phyloP scores from a whole-genome alignment of 2,329 filamentous ascomycete genomes.

The Aureobasidium mangrovei region DNA sequence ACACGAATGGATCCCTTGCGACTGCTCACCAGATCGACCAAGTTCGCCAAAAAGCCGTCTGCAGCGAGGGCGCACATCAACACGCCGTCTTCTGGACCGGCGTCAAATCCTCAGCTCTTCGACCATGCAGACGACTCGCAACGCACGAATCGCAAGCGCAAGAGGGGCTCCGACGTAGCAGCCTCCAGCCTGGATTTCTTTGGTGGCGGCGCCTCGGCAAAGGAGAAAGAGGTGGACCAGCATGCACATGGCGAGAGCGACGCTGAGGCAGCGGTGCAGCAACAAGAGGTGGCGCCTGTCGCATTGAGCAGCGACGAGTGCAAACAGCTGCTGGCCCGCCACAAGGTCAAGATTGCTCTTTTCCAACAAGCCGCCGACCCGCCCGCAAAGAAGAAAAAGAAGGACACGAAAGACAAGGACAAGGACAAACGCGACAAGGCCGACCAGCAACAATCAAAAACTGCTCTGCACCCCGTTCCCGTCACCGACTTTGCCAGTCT shows the following conservation, averaged over 20 bases:
- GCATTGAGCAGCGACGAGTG: constrained; percentile 60
- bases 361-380: constrained; percentile 38
- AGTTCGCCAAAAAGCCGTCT: constrained; percentile 4
- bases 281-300: constrained; percentile 15
- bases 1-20: constrained; percentile 11
- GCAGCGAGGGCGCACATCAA: neutral
- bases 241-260: constrained; percentile 2
- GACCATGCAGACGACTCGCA: neutral
- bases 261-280: constrained; percentile 11
- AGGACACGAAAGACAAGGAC: constrained; percentile 38
- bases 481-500: constrained; percentile 69
- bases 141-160: constrained; percentile 30
- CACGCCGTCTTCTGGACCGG: constrained; percentile 8
- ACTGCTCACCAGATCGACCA: constrained; percentile 9
- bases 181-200: constrained; percentile 38
- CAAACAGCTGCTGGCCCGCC: constrained; percentile 63
- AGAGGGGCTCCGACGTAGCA: constrained; percentile 28
- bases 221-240: constrained; percentile 1
- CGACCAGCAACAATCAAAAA: constrained; percentile 33
- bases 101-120: constrained; percentile 14
- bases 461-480: constrained; percentile 69
- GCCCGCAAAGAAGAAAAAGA: constrained; percentile 26
- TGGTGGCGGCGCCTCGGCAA: constrained; percentile 18
- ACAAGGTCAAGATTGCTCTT: constrained; percentile 77
- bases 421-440: constrained; percentile 25